These are phyloP conservation scores for Phytopythium chamaehyphon DNA, from an alignment of 352 stramenopile genomes.

Conservation along the genomic window DNA sequence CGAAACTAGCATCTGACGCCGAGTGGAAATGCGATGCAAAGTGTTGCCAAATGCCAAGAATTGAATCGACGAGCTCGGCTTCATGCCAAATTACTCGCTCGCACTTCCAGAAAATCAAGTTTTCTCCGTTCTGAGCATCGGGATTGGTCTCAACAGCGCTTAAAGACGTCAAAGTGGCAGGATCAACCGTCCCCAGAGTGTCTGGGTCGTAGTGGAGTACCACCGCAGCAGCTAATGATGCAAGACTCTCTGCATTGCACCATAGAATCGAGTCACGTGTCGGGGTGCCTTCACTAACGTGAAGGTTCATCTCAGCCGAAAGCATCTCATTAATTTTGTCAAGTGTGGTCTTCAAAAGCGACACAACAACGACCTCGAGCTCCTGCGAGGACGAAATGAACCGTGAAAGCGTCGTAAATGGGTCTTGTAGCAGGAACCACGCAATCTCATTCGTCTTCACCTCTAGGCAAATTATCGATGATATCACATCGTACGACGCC, in stretches of 20 bases:
- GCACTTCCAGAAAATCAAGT: conserved; percentile 72
- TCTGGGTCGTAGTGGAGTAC: conserved; percentile 83
- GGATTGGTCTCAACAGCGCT: conserved; percentile 6
- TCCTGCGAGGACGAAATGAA: conserved; percentile 61
- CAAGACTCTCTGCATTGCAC: conserved; percentile 77
- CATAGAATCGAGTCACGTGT: conserved; percentile 72
- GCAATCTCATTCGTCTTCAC: conserved; percentile 79
- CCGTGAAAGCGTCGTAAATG: conserved; percentile 65
- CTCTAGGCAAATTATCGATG: conserved; percentile 76
- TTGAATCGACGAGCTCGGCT: conserved; percentile 66
- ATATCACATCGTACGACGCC: conserved; percentile 76
- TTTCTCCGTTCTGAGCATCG: conserved; percentile 7
- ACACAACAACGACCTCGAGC: conserved; percentile 66
- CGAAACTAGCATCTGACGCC: conserved; percentile 74
- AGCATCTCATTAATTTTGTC: conserved; percentile 80
- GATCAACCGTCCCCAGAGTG: conserved; percentile 55
- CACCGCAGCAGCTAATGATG: conserved; percentile 63
- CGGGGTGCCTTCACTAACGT: conserved; percentile 52
- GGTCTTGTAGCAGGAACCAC: conserved; percentile 77
- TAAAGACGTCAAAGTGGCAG: conserved; percentile 10
- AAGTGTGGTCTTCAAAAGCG: conserved; percentile 65
- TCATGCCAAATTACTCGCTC: conserved; percentile 73
- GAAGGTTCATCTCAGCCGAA: conserved; percentile 59
- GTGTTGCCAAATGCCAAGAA: conserved; percentile 79
- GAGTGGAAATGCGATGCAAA: conserved; percentile 70